Percentiles rank a stretch among this genome's conserved stretches.
Evolutionary conservation across 345 rosid genomes (phyloP).

Genomic region (Lenwebbia sp.): DNA sequence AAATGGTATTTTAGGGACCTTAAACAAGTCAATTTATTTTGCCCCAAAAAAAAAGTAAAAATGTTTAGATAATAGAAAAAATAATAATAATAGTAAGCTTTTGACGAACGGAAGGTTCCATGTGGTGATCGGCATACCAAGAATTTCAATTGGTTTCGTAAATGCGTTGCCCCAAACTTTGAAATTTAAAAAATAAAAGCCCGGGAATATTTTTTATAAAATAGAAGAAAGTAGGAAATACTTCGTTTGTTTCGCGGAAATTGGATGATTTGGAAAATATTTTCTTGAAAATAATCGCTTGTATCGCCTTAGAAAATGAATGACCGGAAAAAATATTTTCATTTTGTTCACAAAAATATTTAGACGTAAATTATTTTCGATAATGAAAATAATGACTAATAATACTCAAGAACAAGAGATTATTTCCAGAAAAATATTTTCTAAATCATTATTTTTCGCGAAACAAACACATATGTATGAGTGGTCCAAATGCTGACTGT

Average conservation of each 20-base stretch:
- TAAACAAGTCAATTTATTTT: too few relatives aligned
- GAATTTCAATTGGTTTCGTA: neutral
- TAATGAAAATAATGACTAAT: neutral
- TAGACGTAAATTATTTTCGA: neutral
- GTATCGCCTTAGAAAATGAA: fast-evolving
- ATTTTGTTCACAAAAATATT: fast-evolving
- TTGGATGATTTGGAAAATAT: neutral
- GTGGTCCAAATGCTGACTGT: neutral
- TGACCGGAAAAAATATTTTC: fast-evolving
- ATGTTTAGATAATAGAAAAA: too few relatives aligned
- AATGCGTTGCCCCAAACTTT: neutral
- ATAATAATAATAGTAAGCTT: too few relatives aligned
- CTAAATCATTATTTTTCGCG: neutral
- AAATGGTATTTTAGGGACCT: too few relatives aligned
- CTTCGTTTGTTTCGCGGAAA: neutral
- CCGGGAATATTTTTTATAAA: neutral
- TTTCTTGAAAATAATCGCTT: neutral
- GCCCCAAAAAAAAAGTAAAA: too few relatives aligned
- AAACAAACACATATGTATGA: neutral
- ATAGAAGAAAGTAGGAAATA: neutral
- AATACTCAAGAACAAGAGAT: neutral
- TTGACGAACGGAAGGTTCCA: too few relatives aligned
- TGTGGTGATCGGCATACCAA: neutral
- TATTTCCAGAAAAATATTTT: neutral
- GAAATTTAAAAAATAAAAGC: neutral